phyloP scores from a whole-genome alignment of 148 eudicot species.

The Camellia granthamiana region DNA sequence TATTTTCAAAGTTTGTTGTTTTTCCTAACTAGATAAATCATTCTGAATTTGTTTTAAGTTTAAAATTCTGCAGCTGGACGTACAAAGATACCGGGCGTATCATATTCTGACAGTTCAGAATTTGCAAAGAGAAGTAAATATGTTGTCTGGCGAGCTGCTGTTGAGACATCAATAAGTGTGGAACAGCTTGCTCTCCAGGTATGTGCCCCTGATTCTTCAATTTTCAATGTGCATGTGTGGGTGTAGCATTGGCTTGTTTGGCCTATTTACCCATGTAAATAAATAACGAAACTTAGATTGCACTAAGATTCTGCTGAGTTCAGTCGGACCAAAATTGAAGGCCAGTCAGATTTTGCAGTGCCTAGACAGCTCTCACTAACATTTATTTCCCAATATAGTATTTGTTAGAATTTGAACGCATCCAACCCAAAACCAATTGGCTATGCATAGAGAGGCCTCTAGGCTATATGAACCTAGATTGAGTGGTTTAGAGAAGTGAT shows the following conservation, averaged over 20 bases:
- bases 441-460: too few relatives aligned
- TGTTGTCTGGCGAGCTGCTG: slow-evolving; percentile 79
- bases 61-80: slow-evolving; percentile 57
- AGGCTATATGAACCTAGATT: too few relatives aligned
- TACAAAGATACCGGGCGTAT: slow-evolving; percentile 66
- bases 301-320: neutral
- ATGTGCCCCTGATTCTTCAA: slow-evolving; percentile 14
- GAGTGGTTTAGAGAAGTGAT: too few relatives aligned
- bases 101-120: slow-evolving; percentile 37
- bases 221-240: slow-evolving; percentile 2
- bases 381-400: neutral
- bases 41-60: slow-evolving; percentile 21
- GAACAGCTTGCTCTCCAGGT: slow-evolving; percentile 97
- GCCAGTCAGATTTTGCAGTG: neutral
- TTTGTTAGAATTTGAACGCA: neutral
- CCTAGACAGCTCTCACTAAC: neutral
- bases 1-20: neutral
- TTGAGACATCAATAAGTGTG: slow-evolving; percentile 62
- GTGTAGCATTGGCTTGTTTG: neutral
- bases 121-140: slow-evolving; percentile 59
- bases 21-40: neutral
- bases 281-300: neutral
- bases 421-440: too few relatives aligned
- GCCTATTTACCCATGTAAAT: neutral
- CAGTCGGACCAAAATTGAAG: neutral